phyloP scores from a whole-genome alignment of 2,329 filamentous ascomycete genomes.

The Trichoderma sp. region DNA sequence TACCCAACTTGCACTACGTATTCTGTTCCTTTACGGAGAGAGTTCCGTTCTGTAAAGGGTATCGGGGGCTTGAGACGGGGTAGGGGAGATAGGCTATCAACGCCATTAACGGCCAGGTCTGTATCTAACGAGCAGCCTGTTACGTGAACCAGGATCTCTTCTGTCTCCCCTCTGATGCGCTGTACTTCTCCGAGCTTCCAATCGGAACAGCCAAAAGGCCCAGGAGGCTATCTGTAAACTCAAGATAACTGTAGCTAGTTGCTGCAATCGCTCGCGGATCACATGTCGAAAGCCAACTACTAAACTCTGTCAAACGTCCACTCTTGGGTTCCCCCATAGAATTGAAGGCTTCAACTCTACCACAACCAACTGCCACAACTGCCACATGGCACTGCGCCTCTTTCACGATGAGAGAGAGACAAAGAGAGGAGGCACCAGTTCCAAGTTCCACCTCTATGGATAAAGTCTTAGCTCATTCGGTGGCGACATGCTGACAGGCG shows the following conservation, averaged over 20 bases:
- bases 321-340: neutral
- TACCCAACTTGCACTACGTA: neutral
- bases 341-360: neutral
- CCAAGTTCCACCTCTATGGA: neutral
- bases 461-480: neutral
- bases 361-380: neutral
- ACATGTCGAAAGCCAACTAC: neutral
- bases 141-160: neutral
- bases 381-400: neutral
- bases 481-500: slow-evolving; percentile 26
- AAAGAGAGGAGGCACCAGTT: neutral
- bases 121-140: neutral
- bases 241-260: neutral
- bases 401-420: neutral
- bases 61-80: neutral
- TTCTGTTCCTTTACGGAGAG: neutral
- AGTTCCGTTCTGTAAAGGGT: neutral
- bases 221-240: neutral
- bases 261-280: neutral
- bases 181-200: neutral
- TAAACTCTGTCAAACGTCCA: too few relatives aligned
- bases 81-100: neutral
- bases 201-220: neutral
- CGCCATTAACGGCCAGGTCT: neutral
- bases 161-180: neutral